A percentile compares a stretch with the other conserved stretches of the same genome.
These are phyloP conservation scores for Sherardia arvensis DNA, from an alignment of 257 asterid species.

Conservation along the genomic window DNA sequence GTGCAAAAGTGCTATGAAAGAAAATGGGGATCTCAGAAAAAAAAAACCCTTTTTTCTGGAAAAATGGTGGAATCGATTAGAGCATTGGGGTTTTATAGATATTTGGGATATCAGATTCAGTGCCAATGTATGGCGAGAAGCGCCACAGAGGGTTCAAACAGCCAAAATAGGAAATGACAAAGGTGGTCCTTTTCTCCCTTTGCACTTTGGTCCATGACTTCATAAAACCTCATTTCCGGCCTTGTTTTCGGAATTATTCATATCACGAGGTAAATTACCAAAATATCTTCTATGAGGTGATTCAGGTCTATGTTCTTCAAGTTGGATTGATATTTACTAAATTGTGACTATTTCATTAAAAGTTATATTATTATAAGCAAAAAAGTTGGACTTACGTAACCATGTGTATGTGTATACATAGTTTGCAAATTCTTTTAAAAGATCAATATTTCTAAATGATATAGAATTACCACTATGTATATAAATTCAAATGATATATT, in stretches of 20 bases:
- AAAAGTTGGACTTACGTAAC: too few relatives aligned
- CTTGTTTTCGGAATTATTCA: neutral
- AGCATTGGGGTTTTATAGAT: conserved; percentile 4
- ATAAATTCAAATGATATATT: too few relatives aligned
- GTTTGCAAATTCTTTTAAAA: too few relatives aligned
- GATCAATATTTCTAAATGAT: too few relatives aligned
- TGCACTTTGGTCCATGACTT: neutral
- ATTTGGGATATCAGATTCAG: neutral
- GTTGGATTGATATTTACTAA: too few relatives aligned
- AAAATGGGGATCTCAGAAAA: conserved; percentile 11
- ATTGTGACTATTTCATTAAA: too few relatives aligned
- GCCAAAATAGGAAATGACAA: neutral
- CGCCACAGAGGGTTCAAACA: conserved; percentile 14
- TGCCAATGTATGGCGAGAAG: conserved; percentile 10
- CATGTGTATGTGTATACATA: too few relatives aligned
- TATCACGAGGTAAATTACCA: neutral
- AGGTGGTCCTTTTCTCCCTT: neutral
- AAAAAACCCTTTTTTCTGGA: conserved; percentile 5
- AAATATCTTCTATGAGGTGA: too few relatives aligned
- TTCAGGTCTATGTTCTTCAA: too few relatives aligned
- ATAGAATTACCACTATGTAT: too few relatives aligned
- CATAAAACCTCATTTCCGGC: neutral
- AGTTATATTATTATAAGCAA: too few relatives aligned
- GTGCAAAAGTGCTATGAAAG: neutral
- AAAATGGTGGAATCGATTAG: neutral